phyloP scores from a whole-genome alignment of 352 stramenopile species.

The Thraustochytrium sp. region DNA sequence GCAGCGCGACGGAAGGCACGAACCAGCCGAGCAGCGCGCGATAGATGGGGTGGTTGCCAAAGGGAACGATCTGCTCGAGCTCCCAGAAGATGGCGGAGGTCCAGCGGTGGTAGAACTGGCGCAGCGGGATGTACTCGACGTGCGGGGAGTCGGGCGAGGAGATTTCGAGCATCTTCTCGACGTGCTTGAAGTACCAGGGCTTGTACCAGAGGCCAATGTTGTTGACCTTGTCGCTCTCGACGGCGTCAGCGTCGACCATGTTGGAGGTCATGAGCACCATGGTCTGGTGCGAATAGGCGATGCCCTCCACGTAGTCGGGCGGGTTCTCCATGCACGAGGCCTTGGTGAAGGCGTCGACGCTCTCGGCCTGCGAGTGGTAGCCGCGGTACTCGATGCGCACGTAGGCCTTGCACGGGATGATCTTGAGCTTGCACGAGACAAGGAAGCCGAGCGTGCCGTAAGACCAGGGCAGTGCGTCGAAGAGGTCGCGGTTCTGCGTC shows the following conservation, averaged over 20 bases:
- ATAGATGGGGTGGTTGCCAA: slow-evolving; percentile 56
- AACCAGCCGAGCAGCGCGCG: slow-evolving; percentile 58
- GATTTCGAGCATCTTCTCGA: slow-evolving; percentile 51
- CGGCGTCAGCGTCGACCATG: slow-evolving; percentile 49
- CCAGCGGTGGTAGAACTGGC: slow-evolving; percentile 57
- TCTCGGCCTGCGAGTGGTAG: slow-evolving; percentile 36
- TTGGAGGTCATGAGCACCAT: slow-evolving; percentile 54
- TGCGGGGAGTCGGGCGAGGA: background rate
- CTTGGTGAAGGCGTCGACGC: slow-evolving; percentile 38
- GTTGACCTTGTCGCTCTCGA: slow-evolving; percentile 48
- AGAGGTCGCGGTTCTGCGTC: slow-evolving; percentile 54
- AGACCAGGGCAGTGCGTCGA: slow-evolving; percentile 51
- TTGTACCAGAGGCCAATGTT: slow-evolving; percentile 56
- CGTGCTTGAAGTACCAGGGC: slow-evolving; percentile 60
- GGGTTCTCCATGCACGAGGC: background rate
- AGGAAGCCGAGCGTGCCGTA: slow-evolving; percentile 54
- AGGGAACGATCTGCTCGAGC: slow-evolving; percentile 58
- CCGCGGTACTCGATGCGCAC: slow-evolving; percentile 54
- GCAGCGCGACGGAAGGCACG: slow-evolving; percentile 55
- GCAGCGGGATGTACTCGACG: slow-evolving; percentile 56
- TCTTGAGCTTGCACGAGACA: slow-evolving; percentile 48
- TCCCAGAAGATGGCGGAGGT: slow-evolving; percentile 58
- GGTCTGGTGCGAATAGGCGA: slow-evolving; percentile 49
- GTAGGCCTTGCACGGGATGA: slow-evolving; percentile 49
- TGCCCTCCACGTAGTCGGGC: slow-evolving; percentile 50